Evolutionary conservation across 2,329 filamentous ascomycete genomes (phyloP), one percentile per base, ranked within the genome.

Genomic region (Fusarium oxysporum): DNA sequence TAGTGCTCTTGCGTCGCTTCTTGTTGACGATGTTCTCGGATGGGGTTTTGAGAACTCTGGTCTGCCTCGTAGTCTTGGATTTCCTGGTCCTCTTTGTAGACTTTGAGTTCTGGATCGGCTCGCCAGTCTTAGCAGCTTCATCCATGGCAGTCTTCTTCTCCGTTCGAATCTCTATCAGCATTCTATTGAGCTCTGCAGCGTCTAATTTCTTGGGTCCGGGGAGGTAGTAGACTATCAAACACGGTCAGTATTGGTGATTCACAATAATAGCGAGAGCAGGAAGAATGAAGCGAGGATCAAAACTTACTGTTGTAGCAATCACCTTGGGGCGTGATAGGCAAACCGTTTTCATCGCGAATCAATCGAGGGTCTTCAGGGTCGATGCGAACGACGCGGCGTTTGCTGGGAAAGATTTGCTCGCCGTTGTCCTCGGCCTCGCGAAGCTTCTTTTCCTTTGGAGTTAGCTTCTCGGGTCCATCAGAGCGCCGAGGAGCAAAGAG

Each of bases 21-120:
- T 69, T 70, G 53, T 38, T 59, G 37, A 30, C 28, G 17, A 65
- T 55, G 4, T 16, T 38, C 30, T 50, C 33, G 8, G 51, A 56
- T 19, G 66, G 65, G 8, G 25, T 14, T 33, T 54, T 59, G 28
- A 66, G 32, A 10, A 37, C 41, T 35, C 25, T 37, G 8, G 17
- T 12, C 33, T 28, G 28, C 16, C 23, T 45, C 17, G 43, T 25
- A 45, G 47, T 28, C 35, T 62, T 43, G 11, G 56, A 33, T 45
- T 51, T 51, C 14, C 25, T 57, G 32, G 28, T 57, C 40, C 35
- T 41, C n/a, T 63, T 63, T 23, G 41, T 11, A 21, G 60, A n/a
- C 23, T 64, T 51, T 57, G 41, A 37, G 32, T n/a, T 16, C 14
- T 44, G 25, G 19, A 57, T 28, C 12, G 23, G 23, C 40, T 50